A percentile compares a stretch with the other conserved stretches of the same genome.
These are phyloP conservation scores for Starmera pachycereana DNA, from an alignment of 805 yeast species.

Conservation along the genomic window DNA sequence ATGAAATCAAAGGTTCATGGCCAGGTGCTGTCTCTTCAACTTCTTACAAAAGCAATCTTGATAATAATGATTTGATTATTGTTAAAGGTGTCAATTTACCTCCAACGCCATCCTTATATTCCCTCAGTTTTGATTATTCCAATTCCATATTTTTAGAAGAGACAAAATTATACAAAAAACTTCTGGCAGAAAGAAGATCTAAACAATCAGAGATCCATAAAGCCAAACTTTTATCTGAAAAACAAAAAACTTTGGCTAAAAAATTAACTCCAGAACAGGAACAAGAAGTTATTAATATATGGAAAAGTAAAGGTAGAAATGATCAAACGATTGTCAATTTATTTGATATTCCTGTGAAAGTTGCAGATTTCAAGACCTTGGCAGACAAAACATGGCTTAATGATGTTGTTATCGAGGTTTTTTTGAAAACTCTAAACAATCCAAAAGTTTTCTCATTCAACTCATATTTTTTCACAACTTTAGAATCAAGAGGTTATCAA, in stretches of 20 bases:
- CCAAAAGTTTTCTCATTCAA: constrained; percentile 58
- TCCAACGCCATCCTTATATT: constrained; percentile 11
- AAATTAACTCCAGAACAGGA: constrained; percentile 18
- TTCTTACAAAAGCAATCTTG: not conserved
- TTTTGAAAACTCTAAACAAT: constrained; percentile 32
- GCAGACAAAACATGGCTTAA: constrained; percentile 75
- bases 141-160: constrained; percentile 22
- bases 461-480: constrained; percentile 76
- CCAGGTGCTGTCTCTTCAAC: not conserved
- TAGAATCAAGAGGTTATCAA: constrained; percentile 61
- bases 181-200: constrained; percentile 31
- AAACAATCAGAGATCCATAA: constrained; percentile 25
- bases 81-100: constrained; percentile 11
- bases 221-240: constrained; percentile 23
- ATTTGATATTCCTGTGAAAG: constrained; percentile 46
- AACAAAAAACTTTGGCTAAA: constrained; percentile 1
- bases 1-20: constrained; percentile 2
- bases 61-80: constrained; percentile 8
- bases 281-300: constrained; percentile 16
- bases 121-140: constrained; percentile 18
- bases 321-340: constrained; percentile 19
- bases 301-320: constrained; percentile 17
- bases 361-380: constrained; percentile 63
- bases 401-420: constrained; percentile 83
- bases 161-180: constrained; percentile 32